These are phyloP conservation scores for Zelonia costaricensis DNA, from an alignment of 208 protist species.

Conservation along the genomic window DNA sequence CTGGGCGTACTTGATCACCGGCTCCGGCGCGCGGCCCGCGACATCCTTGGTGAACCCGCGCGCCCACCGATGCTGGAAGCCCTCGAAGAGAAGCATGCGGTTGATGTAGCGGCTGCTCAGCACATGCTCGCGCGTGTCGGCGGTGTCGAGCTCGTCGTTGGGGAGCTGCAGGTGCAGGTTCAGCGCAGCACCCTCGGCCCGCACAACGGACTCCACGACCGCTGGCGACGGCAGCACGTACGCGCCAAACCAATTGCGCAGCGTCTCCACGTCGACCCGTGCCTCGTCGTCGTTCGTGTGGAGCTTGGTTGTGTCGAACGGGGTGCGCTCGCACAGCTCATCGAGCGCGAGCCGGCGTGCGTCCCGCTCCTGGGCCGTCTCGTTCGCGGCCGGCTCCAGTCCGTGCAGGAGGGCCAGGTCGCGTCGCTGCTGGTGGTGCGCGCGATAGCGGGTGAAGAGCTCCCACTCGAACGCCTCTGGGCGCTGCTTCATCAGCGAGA, in stretches of 20 bases:
- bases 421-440: slow-evolving; percentile 87
- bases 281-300: slow-evolving; percentile 67
- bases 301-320: slow-evolving; percentile 58
- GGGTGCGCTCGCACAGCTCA: slow-evolving; percentile 82
- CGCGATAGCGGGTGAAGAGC: slow-evolving; percentile 88
- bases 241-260: slow-evolving; percentile 87
- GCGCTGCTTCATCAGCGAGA: slow-evolving; percentile 83
- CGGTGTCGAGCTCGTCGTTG: slow-evolving; percentile 52
- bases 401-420: slow-evolving; percentile 78
- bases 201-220: slow-evolving; percentile 63
- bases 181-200: slow-evolving; percentile 29
- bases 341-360: slow-evolving; percentile 67
- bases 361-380: slow-evolving; percentile 81
- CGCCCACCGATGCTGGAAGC: slow-evolving; percentile 62
- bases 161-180: slow-evolving; percentile 65
- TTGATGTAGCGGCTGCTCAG: slow-evolving; percentile 86
- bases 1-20: slow-evolving; percentile 67
- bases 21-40: slow-evolving; percentile 67
- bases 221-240: slow-evolving; percentile 87
- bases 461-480: slow-evolving; percentile 90
- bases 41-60: slow-evolving; percentile 64
- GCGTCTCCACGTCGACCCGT: slow-evolving; percentile 58
- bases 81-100: slow-evolving; percentile 65
- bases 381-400: slow-evolving; percentile 85
- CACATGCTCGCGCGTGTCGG: slow-evolving; percentile 84